phyloP scores from a whole-genome alignment of 2,329 filamentous ascomycete species.

The Canariomyces notabilis region DNA sequence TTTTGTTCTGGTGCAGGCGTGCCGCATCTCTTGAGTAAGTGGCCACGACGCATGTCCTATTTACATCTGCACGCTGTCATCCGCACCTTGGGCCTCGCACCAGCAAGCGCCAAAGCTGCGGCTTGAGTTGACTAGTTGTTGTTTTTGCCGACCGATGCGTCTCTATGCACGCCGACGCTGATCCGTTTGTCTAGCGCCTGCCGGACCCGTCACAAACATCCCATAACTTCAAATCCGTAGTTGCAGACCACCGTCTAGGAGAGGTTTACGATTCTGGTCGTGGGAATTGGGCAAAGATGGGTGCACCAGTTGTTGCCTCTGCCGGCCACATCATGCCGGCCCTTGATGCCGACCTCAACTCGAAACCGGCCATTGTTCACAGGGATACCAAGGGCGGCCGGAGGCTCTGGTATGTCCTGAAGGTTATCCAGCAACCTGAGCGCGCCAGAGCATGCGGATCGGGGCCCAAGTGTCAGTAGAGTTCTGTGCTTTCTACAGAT shows the following conservation, averaged over 20 bases:
- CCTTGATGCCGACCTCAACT: slow-evolving; percentile 17
- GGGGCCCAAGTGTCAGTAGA: slow-evolving; percentile 83
- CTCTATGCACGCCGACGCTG: not conserved
- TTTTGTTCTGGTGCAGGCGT: not conserved
- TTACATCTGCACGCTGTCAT: not conserved
- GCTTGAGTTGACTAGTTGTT: not conserved
- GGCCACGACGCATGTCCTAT: not conserved
- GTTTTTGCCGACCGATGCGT: not conserved
- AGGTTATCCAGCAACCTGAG: slow-evolving; percentile 89
- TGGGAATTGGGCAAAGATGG: slow-evolving; percentile 18
- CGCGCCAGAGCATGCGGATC: slow-evolving; percentile 92
- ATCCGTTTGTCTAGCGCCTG: not conserved
- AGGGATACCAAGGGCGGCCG: slow-evolving; percentile 70
- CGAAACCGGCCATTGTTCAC: slow-evolving; percentile 29
- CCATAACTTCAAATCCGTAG: not conserved
- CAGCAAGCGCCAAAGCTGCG: not conserved
- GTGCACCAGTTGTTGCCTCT: slow-evolving; percentile 23
- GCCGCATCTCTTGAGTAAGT: not conserved
- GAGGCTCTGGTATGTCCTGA: slow-evolving; percentile 73
- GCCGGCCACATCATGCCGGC: slow-evolving; percentile 22
- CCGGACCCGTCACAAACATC: not conserved
- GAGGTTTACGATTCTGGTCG: slow-evolving; percentile 3
- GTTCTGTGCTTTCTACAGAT: not conserved
- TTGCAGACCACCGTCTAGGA: not conserved
- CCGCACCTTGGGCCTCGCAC: not conserved